Evolutionary conservation across 345 rosid species (phyloP).

Genomic region (Physaria fendleri): DNA sequence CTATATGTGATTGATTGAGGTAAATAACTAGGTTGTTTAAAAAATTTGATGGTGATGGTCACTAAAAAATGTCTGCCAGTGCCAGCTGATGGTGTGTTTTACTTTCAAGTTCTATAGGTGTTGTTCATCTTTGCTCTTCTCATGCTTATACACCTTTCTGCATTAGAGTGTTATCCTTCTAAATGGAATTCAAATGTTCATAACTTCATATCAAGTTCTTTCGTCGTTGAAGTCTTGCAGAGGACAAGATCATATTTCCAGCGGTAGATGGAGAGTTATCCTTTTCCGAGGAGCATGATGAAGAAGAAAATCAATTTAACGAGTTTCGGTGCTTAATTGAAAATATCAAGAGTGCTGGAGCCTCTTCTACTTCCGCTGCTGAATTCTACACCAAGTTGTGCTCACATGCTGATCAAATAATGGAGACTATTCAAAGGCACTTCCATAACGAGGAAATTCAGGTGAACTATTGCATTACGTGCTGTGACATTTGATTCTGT

Average conservation of each 20-base stretch:
- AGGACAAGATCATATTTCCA: conserved; percentile 87
- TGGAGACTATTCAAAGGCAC: conserved; percentile 67
- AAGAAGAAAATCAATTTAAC: conserved; percentile 75
- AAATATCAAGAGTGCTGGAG: conserved; percentile 68
- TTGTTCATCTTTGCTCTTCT: conserved; percentile 7
- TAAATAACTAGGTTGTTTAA: background rate
- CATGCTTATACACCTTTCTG: conserved; percentile 14
- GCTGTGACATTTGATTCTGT: conserved; percentile 14
- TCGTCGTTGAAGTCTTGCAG: conserved; percentile 63
- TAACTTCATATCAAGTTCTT: conserved; percentile 6
- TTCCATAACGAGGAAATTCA: conserved; percentile 77
- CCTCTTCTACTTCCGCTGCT: conserved; percentile 56
- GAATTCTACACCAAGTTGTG: conserved; percentile 71
- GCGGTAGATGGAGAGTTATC: conserved; percentile 74
- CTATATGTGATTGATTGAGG: background rate
- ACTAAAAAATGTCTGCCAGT: background rate
- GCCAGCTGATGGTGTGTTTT: conserved; percentile 7
- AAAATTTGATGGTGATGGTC: background rate
- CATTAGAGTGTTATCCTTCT: conserved; percentile 9
- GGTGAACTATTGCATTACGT: conserved; percentile 38
- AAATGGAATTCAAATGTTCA: background rate
- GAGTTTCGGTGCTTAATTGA: conserved; percentile 74
- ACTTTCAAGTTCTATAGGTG: conserved; percentile 1
- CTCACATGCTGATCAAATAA: conserved; percentile 82
- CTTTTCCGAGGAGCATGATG: conserved; percentile 69